phyloP scores from a whole-genome alignment of 2,329 filamentous ascomycete genomes.

The Aspergillus sp. region DNA sequence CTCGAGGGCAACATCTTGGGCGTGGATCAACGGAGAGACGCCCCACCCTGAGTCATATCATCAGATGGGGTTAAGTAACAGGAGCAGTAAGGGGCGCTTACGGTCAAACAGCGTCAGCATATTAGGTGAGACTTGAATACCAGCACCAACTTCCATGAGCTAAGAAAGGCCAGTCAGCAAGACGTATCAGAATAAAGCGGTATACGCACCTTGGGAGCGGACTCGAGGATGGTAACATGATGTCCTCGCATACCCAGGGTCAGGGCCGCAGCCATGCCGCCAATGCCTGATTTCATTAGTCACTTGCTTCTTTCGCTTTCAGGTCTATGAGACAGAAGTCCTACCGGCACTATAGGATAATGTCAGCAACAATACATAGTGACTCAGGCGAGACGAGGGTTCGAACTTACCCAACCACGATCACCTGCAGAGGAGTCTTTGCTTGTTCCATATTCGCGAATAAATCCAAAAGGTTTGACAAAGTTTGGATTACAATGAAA shows the following conservation, averaged over 20 bases:
- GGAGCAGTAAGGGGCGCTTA: slow-evolving; percentile 20
- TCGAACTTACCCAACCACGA: slow-evolving; percentile 37
- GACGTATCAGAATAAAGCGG: not conserved
- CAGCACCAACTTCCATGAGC: slow-evolving; percentile 65
- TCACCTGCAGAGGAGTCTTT: slow-evolving; percentile 32
- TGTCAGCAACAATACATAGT: slow-evolving; percentile 4
- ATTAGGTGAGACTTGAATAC: slow-evolving; percentile 81
- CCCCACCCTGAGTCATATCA: slow-evolving; percentile 33
- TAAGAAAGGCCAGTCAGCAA: slow-evolving; percentile 15
- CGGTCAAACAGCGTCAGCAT: slow-evolving; percentile 73
- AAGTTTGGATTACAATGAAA: not conserved
- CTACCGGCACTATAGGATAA: slow-evolving; percentile 31
- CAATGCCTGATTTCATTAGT: slow-evolving; percentile 32
- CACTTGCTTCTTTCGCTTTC: not conserved
- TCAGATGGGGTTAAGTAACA: not conserved
- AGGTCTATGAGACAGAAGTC: slow-evolving; percentile 6
- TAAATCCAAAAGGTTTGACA: not conserved
- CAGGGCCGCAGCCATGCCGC: slow-evolving; percentile 38
- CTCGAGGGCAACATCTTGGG: slow-evolving; percentile 36
- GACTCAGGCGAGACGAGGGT: not conserved
- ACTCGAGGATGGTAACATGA: slow-evolving; percentile 35
- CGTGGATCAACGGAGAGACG: slow-evolving; percentile 35
- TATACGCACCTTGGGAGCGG: slow-evolving; percentile 34
- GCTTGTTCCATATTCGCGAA: slow-evolving; percentile 27
- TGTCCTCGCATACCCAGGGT: slow-evolving; percentile 38